Percentiles rank a stretch among this genome's conserved stretches.
phyloP scores from a whole-genome alignment of 768 basidiomycete genomes.

The Kondoa subrosea region DNA sequence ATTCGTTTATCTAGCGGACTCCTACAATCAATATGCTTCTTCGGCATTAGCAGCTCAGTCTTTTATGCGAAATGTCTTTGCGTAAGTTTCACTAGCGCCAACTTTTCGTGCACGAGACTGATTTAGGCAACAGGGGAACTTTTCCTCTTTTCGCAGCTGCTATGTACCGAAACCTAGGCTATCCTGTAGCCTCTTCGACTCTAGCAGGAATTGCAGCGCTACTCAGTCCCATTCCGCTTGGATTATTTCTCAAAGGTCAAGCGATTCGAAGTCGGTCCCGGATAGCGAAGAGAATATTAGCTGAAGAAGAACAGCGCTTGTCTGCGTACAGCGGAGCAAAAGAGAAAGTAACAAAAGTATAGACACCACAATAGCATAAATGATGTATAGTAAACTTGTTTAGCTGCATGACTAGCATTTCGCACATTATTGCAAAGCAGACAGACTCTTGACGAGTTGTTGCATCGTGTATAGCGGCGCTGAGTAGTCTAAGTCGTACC shows the following conservation, averaged over 20 bases:
- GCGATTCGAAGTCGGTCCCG: neutral
- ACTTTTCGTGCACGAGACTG: no score
- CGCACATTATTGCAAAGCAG: constrained; percentile 8
- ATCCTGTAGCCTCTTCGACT: neutral
- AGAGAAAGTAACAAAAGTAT: no score
- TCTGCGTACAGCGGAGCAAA: neutral
- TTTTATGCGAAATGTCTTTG: constrained; percentile 6
- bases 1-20: constrained; percentile 13
- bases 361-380: no score
- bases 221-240: neutral
- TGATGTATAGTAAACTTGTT: no score
- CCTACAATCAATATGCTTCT: constrained; percentile 10
- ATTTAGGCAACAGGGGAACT: no score
- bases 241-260: neutral
- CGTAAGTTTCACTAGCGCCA: neutral
- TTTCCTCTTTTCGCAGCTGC: neutral
- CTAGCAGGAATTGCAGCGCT: neutral
- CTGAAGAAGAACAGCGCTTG: neutral
- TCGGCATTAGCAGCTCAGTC: constrained; percentile 8
- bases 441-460: constrained; percentile 10
- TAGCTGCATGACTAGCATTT: no score
- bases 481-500: constrained; percentile 56
- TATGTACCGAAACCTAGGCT: constrained; percentile 3
- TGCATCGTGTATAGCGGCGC: constrained; percentile 10
- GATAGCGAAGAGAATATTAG: neutral